A percentile compares a stretch with the other conserved stretches of the same genome.
Evolutionary conservation across 805 yeast genomes (phyloP).

Genomic region (Nakazawaea molendinolei): DNA sequence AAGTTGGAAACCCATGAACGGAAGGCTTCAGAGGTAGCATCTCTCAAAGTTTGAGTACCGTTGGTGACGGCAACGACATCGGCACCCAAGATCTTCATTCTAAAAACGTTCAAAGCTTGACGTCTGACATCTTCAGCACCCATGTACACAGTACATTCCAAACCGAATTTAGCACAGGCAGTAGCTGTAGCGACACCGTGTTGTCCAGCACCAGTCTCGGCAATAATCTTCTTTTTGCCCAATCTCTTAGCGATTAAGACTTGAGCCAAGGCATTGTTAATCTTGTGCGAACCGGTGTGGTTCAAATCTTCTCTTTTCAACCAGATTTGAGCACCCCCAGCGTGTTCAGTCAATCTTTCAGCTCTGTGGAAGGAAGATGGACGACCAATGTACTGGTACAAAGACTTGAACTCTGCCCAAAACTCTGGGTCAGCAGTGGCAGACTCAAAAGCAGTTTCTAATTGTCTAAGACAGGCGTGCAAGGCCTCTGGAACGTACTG

Average conservation of each 20-base stretch:
- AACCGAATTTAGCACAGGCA: slow-evolving; percentile 87
- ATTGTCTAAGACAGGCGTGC: slow-evolving; percentile 83
- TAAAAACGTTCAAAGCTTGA: slow-evolving; percentile 95
- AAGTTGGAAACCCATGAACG: slow-evolving; percentile 91
- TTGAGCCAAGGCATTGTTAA: slow-evolving; percentile 80
- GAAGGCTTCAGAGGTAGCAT: slow-evolving; percentile 96
- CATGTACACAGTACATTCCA: slow-evolving; percentile 93
- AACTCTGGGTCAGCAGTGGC: slow-evolving; percentile 86
- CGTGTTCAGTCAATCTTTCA: slow-evolving; percentile 78
- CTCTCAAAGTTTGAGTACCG: slow-evolving; percentile 95
- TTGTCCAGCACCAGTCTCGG: slow-evolving; percentile 92
- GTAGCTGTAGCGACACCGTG: slow-evolving; percentile 93
- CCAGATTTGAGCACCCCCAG: slow-evolving; percentile 97
- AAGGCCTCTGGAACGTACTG: slow-evolving; percentile 97
- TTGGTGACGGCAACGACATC: slow-evolving; percentile 87
- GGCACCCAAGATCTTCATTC: slow-evolving; percentile 96
- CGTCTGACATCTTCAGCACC: slow-evolving; percentile 99
- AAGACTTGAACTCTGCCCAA: slow-evolving; percentile 85
- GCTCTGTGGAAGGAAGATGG: slow-evolving; percentile 92
- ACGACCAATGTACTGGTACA: slow-evolving; percentile 92
- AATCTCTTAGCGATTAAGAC: slow-evolving; percentile 72
- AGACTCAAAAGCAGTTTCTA: slow-evolving; percentile 79
- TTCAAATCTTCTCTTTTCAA: slow-evolving; percentile 94
- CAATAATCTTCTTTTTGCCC: slow-evolving; percentile 72
- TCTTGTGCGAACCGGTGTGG: slow-evolving; percentile 86